Conservation (phyloP, 225 moss, liverwort and hornwort species). For the Bryoerythrophyllum caledonicum region DNA sequence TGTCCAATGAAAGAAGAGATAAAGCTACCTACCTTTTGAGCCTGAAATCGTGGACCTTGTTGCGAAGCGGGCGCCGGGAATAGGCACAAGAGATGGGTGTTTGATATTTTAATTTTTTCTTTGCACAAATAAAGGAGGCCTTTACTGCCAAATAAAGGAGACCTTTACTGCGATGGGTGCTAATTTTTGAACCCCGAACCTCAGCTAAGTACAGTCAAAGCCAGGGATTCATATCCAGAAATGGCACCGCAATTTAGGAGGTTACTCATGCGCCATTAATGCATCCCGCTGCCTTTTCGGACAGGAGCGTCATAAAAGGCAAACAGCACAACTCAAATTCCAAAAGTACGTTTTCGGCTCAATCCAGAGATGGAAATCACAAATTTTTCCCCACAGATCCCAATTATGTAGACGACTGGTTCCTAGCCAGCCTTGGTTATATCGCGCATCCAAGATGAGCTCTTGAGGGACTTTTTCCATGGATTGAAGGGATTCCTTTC, state of each 20-base stretch:
- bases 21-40: background rate
- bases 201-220: background rate
- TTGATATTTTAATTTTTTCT: too few relatives aligned
- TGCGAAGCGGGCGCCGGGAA: background rate
- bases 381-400: background rate
- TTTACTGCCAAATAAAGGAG: too few relatives aligned
- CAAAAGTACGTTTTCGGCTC: constrained; percentile 1
- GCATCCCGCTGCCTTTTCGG: background rate
- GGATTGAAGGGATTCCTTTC: background rate
- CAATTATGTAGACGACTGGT: background rate
- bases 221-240: constrained; percentile 1
- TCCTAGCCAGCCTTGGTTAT: background rate
- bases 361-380: background rate
- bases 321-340: background rate
- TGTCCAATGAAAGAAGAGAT: background rate
- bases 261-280: constrained; percentile 8
- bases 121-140: too few relatives aligned
- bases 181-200: constrained; percentile 9
- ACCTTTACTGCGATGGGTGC: too few relatives aligned
- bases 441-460: background rate
- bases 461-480: background rate
- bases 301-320: too few relatives aligned
- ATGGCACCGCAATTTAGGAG: background rate
- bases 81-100: background rate
- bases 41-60: constrained; percentile 18